Conservation (phyloP, 2,329 filamentous ascomycete genomes). For the Davidsoniella virescens region DNA sequence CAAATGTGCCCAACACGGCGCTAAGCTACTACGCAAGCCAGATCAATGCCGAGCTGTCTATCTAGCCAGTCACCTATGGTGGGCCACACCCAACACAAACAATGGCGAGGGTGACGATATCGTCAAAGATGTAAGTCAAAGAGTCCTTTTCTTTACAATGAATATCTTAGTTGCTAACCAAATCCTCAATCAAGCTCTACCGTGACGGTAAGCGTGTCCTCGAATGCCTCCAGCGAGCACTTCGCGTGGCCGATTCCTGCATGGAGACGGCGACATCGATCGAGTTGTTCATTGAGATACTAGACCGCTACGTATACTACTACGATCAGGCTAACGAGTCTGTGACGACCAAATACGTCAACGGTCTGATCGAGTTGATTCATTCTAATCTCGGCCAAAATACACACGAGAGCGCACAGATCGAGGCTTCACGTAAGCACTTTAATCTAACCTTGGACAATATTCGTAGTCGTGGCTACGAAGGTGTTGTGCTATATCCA, state of each 20-base stretch:
- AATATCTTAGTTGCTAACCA: slow-evolving; percentile 15
- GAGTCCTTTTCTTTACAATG: not conserved
- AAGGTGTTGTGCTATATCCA: slow-evolving; percentile 65
- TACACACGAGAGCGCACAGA: slow-evolving; percentile 60
- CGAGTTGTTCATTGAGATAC: slow-evolving; percentile 93
- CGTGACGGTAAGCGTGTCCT: slow-evolving; percentile 94
- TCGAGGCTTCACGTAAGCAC: slow-evolving; percentile 84
- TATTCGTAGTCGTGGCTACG: slow-evolving; percentile 79
- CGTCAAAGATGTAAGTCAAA: slow-evolving; percentile 38
- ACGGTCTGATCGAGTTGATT: slow-evolving; percentile 93
- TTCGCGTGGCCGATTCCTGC: slow-evolving; percentile 92
- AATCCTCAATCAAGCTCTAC: slow-evolving; percentile 50
- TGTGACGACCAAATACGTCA: slow-evolving; percentile 94
- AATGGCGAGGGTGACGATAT: slow-evolving; percentile 69
- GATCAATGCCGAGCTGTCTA: slow-evolving; percentile 97
- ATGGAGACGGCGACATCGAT: slow-evolving; percentile 98
- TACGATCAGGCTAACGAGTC: slow-evolving; percentile 99
- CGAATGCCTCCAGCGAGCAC: slow-evolving; percentile 85
- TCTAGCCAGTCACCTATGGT: slow-evolving; percentile 92
- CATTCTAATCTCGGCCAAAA: slow-evolving; percentile 87
- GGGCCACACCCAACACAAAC: slow-evolving; percentile 70
- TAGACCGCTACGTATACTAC: slow-evolving; percentile 98
- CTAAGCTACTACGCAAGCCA: slow-evolving; percentile 91
- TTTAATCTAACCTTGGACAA: slow-evolving; percentile 92
- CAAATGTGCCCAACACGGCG: slow-evolving; percentile 90